Percentiles rank a stretch among this genome's conserved stretches.
These are phyloP conservation scores for Leishmania aethiopica DNA, from an alignment of 208 protist species.

Conservation along the genomic window DNA sequence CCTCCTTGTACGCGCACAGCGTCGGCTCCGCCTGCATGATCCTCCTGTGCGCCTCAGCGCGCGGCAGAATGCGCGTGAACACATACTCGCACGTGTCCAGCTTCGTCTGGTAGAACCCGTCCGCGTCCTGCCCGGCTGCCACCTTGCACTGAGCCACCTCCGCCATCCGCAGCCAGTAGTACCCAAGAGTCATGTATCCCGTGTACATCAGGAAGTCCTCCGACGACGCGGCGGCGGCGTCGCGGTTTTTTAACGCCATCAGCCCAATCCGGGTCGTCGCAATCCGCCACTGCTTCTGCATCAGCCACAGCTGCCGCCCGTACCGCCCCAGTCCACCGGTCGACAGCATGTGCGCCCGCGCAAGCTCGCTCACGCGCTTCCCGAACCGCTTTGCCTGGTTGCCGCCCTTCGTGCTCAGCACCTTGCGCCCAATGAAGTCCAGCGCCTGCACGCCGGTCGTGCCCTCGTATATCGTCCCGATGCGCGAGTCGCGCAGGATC, in stretches of 20 bases:
- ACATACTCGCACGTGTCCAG: slow-evolving; percentile 74
- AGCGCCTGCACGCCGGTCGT: slow-evolving; percentile 87
- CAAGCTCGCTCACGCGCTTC: slow-evolving; percentile 44
- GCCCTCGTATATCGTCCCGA: slow-evolving; percentile 80
- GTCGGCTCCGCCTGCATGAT: slow-evolving; percentile 51
- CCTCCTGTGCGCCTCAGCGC: slow-evolving; percentile 54
- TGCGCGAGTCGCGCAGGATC: slow-evolving; percentile 77
- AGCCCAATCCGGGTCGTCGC: slow-evolving; percentile 53
- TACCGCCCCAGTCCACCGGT: slow-evolving; percentile 39
- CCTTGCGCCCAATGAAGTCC: slow-evolving; percentile 87
- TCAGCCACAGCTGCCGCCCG: slow-evolving; percentile 52
- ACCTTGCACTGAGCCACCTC: slow-evolving; percentile 67
- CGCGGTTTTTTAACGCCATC: slow-evolving; percentile 44
- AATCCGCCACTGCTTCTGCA: slow-evolving; percentile 72
- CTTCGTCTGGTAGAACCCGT: slow-evolving; percentile 87
- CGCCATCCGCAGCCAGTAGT: slow-evolving; percentile 91
- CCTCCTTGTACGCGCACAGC: slow-evolving; percentile 51
- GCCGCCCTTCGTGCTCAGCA: slow-evolving; percentile 64
- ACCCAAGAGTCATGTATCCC: slow-evolving; percentile 77
- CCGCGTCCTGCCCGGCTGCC: slow-evolving; percentile 50
- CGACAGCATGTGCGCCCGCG: slow-evolving; percentile 38
- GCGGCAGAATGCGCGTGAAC: slow-evolving; percentile 75
- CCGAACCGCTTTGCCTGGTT: slow-evolving; percentile 45
- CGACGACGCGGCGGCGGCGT: slow-evolving; percentile 47
- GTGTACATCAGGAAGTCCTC: slow-evolving; percentile 87